Percentiles rank a stretch among this genome's conserved stretches.
Evolutionary conservation across 192 early-diverging fungal genomes (phyloP).

Genomic region (Haplosporangium gracile): DNA sequence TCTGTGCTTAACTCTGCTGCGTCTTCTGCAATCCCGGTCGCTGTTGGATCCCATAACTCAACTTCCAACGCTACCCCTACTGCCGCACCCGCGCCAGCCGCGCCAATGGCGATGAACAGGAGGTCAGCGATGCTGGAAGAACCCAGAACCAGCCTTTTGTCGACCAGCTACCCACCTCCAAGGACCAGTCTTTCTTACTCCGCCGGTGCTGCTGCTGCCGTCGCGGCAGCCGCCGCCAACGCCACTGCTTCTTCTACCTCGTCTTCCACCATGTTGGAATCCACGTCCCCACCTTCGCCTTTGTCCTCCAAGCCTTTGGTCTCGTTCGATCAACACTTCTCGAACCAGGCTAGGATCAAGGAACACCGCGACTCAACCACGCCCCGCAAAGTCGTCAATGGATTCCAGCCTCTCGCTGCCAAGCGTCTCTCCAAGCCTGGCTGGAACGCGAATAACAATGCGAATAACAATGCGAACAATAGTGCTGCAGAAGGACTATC

Average conservation of each 20-base stretch:
- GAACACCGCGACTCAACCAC: constrained; percentile 33
- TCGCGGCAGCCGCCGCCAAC: not conserved
- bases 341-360: constrained; percentile 40
- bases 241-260: not conserved
- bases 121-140: constrained; percentile 20
- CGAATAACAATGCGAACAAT: not conserved
- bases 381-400: constrained; percentile 37
- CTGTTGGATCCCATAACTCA: not conserved
- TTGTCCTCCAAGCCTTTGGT: constrained; percentile 30
- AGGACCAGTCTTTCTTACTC: constrained; percentile 36
- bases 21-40: not conserved
- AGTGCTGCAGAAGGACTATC: not conserved
- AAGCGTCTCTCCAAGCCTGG: constrained; percentile 53
- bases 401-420: constrained; percentile 50
- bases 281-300: constrained; percentile 20
- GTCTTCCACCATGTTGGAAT: not conserved
- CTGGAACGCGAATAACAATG: not conserved
- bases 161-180: constrained; percentile 50
- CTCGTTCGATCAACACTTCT: constrained; percentile 50
- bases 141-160: constrained; percentile 29
- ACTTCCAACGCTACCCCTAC: not conserved
- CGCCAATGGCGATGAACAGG: not conserved
- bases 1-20: not conserved
- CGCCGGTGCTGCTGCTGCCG: not conserved
- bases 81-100: constrained; percentile 1